Evolutionary conservation across 2,329 filamentous ascomycete species (phyloP), one percentile per base, ranked within the genome.

Genomic region (Coniochaeta ligniaria): DNA sequence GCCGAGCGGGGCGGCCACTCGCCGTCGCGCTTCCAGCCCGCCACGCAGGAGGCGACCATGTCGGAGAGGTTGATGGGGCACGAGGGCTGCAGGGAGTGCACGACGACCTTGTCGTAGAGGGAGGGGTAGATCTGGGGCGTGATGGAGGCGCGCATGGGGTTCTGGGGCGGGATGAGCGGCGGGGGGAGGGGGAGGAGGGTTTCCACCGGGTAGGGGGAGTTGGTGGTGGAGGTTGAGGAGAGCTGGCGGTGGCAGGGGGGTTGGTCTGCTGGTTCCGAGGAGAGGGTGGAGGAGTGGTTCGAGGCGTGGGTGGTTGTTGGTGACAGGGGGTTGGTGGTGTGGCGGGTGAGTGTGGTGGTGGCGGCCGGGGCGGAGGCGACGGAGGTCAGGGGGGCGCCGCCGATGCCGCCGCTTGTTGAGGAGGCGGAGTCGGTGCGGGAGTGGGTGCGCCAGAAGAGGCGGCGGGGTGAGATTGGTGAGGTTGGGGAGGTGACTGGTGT

Each of bases 1-100:
- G 38, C 55, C 1, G 64, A 47, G 66, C 84, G 85, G 1, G 90
- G 91, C 5, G 94, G 93, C 94, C 94, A 98, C 73, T 96, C 91
- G 17, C 92, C 93, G 68, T 95, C 91, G 45, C 91, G 83, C 73
- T 96, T 96, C 94, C 94, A 97, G 50, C 94, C 94, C 31, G 89
- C 82, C 0, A 98, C 92, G 65, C 94, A 90, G 14, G 91, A 86
- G 11, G 86, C 83, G 24, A 91, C 85, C 77, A 97, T 87, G 67
- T 96, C 91, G 33, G 82, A 78, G 0, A 98, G 83, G 67, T 96
- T 97, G 69, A 97, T 89, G 3, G 94, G 94, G 17, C 96, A 91
- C 1, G 89, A 88, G 0, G 94, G 94, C 2, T 92, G 91, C 64
- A 95, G 83, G 41, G 82, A 84, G 68, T 94, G 88, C 0, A 92